Percentiles rank a stretch among this genome's conserved stretches.
Conservation (phyloP, 805 yeast genomes). For the Pichia heedii region DNA sequence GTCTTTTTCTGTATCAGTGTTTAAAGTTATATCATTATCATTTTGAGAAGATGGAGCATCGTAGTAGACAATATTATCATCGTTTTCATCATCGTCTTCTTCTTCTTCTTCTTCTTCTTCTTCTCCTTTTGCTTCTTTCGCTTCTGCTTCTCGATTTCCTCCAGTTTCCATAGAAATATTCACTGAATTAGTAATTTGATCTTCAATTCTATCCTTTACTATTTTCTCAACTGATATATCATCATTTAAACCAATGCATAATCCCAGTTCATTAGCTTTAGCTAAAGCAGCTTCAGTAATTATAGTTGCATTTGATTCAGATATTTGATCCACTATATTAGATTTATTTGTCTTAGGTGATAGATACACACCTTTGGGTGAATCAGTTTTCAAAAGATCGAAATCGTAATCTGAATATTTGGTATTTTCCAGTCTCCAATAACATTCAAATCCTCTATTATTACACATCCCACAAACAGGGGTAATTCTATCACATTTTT, state of each 20-base stretch:
- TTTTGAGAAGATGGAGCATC: neutral
- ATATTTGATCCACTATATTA: neutral
- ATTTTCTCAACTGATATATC: neutral
- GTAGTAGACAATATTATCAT: too few relatives aligned
- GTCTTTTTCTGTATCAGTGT: neutral
- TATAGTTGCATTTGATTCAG: neutral
- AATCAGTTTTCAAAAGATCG: neutral
- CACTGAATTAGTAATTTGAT: too few relatives aligned
- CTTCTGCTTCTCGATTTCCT: too few relatives aligned
- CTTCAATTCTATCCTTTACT: neutral
- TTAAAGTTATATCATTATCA: neutral
- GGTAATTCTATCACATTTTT: conserved; percentile 28
- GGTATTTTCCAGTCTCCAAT: conserved; percentile 8
- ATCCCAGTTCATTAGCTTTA: neutral
- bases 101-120: neutral
- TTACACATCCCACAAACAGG: conserved; percentile 19
- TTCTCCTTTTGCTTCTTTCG: too few relatives aligned
- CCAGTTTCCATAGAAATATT: too few relatives aligned
- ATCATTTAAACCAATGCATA: neutral
- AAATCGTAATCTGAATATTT: conserved; percentile 4
- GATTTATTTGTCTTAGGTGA: neutral
- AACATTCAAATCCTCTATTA: conserved; percentile 1
- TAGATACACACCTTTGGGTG: conserved; percentile 1
- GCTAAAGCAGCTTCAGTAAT: neutral
- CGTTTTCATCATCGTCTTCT: neutral